Percentiles rank a stretch among this genome's conserved stretches.
Evolutionary conservation across 176 grass and related monocot genomes (phyloP).

Genomic region (Otatea glauca): DNA sequence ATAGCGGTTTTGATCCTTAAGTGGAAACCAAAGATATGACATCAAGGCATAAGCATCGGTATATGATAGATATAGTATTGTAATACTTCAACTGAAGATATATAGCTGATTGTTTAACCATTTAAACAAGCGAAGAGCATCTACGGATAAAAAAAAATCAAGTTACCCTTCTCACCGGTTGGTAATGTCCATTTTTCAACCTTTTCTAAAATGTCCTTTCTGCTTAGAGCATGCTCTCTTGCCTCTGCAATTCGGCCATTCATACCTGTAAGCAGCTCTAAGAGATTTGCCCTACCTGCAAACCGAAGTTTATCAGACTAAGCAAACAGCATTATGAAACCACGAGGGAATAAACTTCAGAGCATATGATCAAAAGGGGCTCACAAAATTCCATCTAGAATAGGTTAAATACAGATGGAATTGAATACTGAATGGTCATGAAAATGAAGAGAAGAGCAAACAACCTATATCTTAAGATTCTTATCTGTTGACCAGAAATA

Average conservation of each 20-base stretch:
- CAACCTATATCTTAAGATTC: background rate
- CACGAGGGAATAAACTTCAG: background rate
- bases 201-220: constrained; percentile 93
- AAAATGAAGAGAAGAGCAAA: background rate
- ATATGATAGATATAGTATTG: constrained; percentile 1
- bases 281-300: constrained; percentile 66
- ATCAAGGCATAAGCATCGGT: background rate
- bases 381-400: background rate
- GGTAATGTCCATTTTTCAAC: too few species aligned
- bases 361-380: background rate
- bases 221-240: constrained; percentile 78
- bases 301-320: constrained; percentile 23
- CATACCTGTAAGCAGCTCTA: constrained; percentile 70
- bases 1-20: constrained; percentile 91
- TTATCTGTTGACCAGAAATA: constrained; percentile 9
- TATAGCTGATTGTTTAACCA: background rate
- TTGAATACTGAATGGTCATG: background rate
- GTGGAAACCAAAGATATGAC: constrained; percentile 19
- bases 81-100: constrained; percentile 29
- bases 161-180: too few species aligned
- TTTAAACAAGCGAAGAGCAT: background rate
- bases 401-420: background rate
- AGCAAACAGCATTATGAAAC: constrained; percentile 19
- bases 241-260: constrained; percentile 63
- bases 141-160: background rate